Percentiles rank a stretch among this genome's conserved stretches.
phyloP scores from a whole-genome alignment of 2,329 filamentous ascomycete species.

The Pleoardoris graminearum region DNA sequence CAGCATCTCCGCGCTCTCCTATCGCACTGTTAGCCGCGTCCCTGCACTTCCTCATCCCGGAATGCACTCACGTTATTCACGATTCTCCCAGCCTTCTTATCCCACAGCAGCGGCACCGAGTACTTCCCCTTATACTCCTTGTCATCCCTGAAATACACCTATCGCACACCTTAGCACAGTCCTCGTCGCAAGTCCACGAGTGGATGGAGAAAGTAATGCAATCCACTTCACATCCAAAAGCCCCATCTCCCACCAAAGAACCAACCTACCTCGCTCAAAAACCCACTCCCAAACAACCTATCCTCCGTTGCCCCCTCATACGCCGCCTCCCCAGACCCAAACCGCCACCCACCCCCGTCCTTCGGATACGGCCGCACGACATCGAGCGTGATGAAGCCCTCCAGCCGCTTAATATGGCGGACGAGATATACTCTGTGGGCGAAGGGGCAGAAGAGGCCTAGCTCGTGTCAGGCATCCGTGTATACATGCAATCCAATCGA shows the following conservation, averaged over 20 bases:
- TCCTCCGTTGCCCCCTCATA: conserved; percentile 65
- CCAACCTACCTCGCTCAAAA: conserved; percentile 56
- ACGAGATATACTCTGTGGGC: conserved; percentile 64
- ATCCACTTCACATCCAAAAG: no score
- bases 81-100: conserved; percentile 58
- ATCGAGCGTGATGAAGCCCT: conserved; percentile 58
- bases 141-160: conserved; percentile 64
- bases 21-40: no score
- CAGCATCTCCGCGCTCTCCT: conserved; percentile 56
- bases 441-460: conserved; percentile 67
- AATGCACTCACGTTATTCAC: conserved; percentile 57
- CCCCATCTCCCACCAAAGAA: no score
- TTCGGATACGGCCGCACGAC: conserved; percentile 70
- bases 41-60: no score
- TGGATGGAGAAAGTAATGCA: no score
- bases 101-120: conserved; percentile 65
- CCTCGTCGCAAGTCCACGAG: no score
- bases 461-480: no score
- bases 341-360: conserved; percentile 64
- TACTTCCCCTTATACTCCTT: conserved; percentile 64
- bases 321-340: conserved; percentile 55
- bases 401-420: conserved; percentile 61
- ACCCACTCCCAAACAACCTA: conserved; percentile 60
- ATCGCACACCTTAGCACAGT: no score
- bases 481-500: no score